Evolutionary conservation across 208 protist species (phyloP).

Genomic region (Crithidia expoeki): DNA sequence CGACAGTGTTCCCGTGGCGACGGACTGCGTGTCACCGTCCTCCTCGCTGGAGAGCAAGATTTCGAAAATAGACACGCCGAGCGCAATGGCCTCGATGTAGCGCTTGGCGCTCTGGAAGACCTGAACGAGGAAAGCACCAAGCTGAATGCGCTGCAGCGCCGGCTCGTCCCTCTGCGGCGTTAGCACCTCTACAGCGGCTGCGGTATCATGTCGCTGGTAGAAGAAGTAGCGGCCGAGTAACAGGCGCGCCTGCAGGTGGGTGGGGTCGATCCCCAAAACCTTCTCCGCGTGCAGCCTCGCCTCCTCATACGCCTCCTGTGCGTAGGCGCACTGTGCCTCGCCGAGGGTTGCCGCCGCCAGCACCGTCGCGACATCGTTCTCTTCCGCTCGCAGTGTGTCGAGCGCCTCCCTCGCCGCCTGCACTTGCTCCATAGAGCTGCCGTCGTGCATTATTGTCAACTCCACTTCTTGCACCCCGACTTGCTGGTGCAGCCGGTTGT

Average conservation of each 20-base stretch:
- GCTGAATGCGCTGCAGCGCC: conserved; percentile 80
- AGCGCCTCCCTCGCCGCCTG: conserved; percentile 20
- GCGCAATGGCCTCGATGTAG: conserved; percentile 79
- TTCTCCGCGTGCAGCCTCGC: conserved; percentile 26
- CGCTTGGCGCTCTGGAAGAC: conserved; percentile 66
- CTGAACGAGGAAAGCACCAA: conserved; percentile 74
- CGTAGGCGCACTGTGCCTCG: conserved; percentile 64
- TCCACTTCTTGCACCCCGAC: conserved; percentile 21
- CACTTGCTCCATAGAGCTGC: conserved; percentile 15
- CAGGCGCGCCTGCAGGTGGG: conserved; percentile 72
- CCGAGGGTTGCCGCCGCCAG: conserved; percentile 63
- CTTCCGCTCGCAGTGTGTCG: conserved; percentile 26
- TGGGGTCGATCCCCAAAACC: conserved; percentile 68
- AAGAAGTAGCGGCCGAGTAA: conserved; percentile 73
- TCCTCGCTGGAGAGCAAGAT: conserved; percentile 77
- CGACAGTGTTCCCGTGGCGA: conserved; percentile 59
- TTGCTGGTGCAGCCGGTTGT: conserved; percentile 32
- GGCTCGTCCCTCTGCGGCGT: conserved; percentile 66
- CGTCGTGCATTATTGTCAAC: conserved; percentile 28
- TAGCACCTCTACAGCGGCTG: conserved; percentile 58
- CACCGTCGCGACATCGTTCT: conserved; percentile 56
- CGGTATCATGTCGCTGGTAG: conserved; percentile 62
- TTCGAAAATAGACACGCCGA: conserved; percentile 87
- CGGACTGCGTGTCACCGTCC: conserved; percentile 83
- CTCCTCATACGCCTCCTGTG: conserved; percentile 39